Evolutionary conservation across 2,329 filamentous ascomycete species (phyloP).

Genomic region (Ophiostoma sp.): DNA sequence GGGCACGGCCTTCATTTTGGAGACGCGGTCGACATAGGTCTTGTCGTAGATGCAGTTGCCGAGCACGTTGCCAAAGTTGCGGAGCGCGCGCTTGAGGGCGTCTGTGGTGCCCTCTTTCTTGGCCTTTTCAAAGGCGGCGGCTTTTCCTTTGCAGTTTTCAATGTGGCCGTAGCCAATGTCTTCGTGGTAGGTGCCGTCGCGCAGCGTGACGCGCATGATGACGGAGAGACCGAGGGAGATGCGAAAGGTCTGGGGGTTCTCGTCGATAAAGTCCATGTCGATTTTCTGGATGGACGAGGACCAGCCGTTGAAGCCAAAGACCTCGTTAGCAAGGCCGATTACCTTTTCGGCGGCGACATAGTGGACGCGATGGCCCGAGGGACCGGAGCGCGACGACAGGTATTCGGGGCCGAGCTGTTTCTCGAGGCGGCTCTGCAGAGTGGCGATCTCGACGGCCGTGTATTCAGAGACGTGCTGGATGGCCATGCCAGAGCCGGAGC

Average conservation of each 20-base stretch:
- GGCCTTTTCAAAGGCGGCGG: constrained; percentile 93
- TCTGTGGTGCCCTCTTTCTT: constrained; percentile 98
- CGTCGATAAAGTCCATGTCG: constrained; percentile 92
- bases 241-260: constrained; percentile 69
- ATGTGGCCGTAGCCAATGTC: constrained; percentile 96
- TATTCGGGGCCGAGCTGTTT: constrained; percentile 95
- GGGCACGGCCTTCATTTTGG: constrained; percentile 75
- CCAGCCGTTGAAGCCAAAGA: constrained; percentile 98
- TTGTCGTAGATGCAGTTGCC: constrained; percentile 99
- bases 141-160: constrained; percentile 93
- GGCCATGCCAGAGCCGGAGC: neutral
- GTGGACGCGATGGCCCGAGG: constrained; percentile 79
- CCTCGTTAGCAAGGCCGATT: constrained; percentile 89
- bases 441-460: constrained; percentile 85
- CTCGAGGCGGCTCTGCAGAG: constrained; percentile 77
- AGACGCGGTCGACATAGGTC: constrained; percentile 83
- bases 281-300: constrained; percentile 92
- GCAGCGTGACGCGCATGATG: constrained; percentile 81
- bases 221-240: constrained; percentile 84
- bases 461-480: constrained; percentile 59
- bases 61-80: constrained; percentile 91
- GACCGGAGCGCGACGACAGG: constrained; percentile 78
- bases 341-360: constrained; percentile 96
- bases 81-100: constrained; percentile 78
- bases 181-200: constrained; percentile 94